Base-by-base conservation (phyloP, 2,329 filamentous ascomycete genomes). In the Exophiala oligosperma region DNA sequence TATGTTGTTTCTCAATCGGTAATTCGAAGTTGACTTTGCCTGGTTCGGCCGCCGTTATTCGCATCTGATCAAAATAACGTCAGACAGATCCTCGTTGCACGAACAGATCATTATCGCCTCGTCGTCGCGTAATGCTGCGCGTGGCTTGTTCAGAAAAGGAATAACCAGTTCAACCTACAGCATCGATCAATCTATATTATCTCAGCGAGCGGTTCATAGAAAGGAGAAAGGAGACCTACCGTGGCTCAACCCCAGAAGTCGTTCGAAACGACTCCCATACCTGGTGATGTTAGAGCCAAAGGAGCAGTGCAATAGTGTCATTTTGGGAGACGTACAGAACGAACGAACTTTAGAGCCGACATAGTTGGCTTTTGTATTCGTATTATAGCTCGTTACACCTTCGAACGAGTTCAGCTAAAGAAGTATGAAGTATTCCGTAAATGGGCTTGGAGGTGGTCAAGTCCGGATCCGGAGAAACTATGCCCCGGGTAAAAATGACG, bases 221-320 rank as follows among this genome's bases (percentile, higher is more conserved):
- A 4, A 46, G 9, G 14, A 41, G 24, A 26, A 38, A 21, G 5
- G 14, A 6, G 28, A 28, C 74, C 66, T 78, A 96, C 92, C 90
- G 89, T 72, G 91, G 91, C 73, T 97, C 93, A 21, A 97, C 77
- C 5, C 92, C 92, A 4, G 92, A 96, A 64, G 91, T 89, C 65
- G 84, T 83, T 77, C 90, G 85, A 74, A 97, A 97, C 1, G 90
- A 92, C 72, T 89, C 88, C 79, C 91, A 83, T 48, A 95, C 91
- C 91, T 94, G 58, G 2, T 9, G 9, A 35, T 9, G 32, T 35
- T 35, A 35, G 32, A 35, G 2, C 6, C 32, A 35, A 35, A 17
- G 17, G 6, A 2, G 32, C 32, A 35, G 11, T 35, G 32, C 32
- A 35, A 9, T 9, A 11, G 7, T 35, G 11, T 35, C 32, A 35